Conservation (phyloP, 2,329 filamentous ascomycete species). For the Pestalotiopsis fici region DNA sequence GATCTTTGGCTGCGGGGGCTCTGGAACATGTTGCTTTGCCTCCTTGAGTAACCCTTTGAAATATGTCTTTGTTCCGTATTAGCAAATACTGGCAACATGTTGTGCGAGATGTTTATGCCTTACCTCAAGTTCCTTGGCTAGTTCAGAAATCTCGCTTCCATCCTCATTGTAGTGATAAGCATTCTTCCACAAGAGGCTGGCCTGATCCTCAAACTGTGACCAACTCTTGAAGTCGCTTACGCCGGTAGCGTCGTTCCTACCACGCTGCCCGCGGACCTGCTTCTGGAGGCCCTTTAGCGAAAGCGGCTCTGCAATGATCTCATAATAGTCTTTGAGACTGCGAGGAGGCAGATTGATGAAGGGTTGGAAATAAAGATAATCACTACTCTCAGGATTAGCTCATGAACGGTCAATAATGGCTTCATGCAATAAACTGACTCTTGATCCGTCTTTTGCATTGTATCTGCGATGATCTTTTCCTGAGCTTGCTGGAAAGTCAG, state of each 20-base stretch:
- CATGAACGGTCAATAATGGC: not conserved
- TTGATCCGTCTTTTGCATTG: slow-evolving; percentile 69
- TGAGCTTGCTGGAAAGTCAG: slow-evolving; percentile 83
- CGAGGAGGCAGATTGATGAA: slow-evolving; percentile 80
- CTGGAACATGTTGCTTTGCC: slow-evolving; percentile 71
- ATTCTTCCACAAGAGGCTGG: slow-evolving; percentile 83
- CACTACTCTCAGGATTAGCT: slow-evolving; percentile 41
- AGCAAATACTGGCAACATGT: slow-evolving; percentile 12
- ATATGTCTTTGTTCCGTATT: slow-evolving; percentile 51
- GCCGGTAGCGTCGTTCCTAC: slow-evolving; percentile 64
- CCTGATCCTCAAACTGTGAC: slow-evolving; percentile 78
- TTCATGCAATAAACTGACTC: slow-evolving; percentile 47
- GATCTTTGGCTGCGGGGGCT: slow-evolving; percentile 75
- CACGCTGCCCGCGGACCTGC: slow-evolving; percentile 71
- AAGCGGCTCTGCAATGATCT: slow-evolving; percentile 77
- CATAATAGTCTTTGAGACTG: slow-evolving; percentile 81
- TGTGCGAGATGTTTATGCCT: slow-evolving; percentile 9
- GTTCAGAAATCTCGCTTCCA: slow-evolving; percentile 77
- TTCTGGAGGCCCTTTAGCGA: slow-evolving; percentile 79
- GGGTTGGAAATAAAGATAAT: slow-evolving; percentile 69
- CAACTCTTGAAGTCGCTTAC: slow-evolving; percentile 76
- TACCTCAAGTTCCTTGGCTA: slow-evolving; percentile 81
- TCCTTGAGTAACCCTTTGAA: slow-evolving; percentile 70
- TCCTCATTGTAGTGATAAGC: slow-evolving; percentile 91
- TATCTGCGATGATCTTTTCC: slow-evolving; percentile 78